Conservation (phyloP, 2,329 filamentous ascomycete species). For the Tolypocladium cylindrosporum region DNA sequence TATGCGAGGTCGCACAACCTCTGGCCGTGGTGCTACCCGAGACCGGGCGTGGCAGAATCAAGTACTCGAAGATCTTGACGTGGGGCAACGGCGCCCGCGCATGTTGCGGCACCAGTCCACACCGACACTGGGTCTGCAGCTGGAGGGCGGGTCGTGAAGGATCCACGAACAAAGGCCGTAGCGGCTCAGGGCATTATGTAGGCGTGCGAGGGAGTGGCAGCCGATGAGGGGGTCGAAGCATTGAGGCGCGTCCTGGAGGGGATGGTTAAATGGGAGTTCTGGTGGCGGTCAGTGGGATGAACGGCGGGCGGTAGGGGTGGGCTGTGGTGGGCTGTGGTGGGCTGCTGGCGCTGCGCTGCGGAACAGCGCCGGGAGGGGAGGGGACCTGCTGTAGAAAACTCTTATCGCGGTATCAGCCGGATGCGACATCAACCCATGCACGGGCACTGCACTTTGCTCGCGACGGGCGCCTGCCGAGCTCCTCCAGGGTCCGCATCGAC, state of each 20-base stretch:
- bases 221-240: background rate
- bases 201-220: background rate
- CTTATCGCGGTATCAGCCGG: background rate
- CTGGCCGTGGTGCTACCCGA: background rate
- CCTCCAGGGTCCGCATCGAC: background rate
- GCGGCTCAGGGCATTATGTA: background rate
- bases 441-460: background rate
- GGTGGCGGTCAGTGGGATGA: background rate
- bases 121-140: background rate
- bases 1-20: background rate
- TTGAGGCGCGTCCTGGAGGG: background rate
- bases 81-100: slow-evolving; percentile 4
- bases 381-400: background rate
- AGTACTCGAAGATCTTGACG: slow-evolving; percentile 3
- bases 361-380: background rate
- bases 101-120: slow-evolving; percentile 1
- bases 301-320: background rate
- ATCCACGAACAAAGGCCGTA: background rate
- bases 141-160: background rate
- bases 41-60: background rate
- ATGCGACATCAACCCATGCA: background rate
- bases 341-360: background rate
- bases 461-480: background rate
- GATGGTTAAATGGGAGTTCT: background rate
- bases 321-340: background rate